Percentiles rank a stretch among this genome's conserved stretches.
These are phyloP conservation scores for Penicillium steckii DNA, from an alignment of 495 filamentous ascomycete species.

Conservation along the genomic window DNA sequence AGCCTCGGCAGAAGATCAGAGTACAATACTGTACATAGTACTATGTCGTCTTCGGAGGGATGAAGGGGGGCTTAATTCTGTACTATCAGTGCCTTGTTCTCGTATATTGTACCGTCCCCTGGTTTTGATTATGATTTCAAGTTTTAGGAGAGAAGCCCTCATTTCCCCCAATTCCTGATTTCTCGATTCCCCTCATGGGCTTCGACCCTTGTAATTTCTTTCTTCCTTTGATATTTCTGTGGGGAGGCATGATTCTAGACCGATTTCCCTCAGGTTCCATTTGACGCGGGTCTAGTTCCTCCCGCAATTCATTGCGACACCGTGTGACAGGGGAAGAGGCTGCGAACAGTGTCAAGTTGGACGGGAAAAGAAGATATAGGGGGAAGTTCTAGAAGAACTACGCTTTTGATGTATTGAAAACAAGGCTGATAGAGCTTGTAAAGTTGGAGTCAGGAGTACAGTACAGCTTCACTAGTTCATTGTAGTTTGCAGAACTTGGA, in stretches of 20 bases:
- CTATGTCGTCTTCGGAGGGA: too few relatives aligned
- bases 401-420: neutral
- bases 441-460: too few relatives aligned
- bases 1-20: too few relatives aligned
- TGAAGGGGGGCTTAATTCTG: too few relatives aligned
- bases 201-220: neutral
- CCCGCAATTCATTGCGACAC: slow-evolving; percentile 11
- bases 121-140: too few relatives aligned
- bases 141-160: too few relatives aligned
- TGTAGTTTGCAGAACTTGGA: too few relatives aligned
- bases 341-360: slow-evolving; percentile 17
- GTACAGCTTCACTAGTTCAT: too few relatives aligned
- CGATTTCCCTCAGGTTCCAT: slow-evolving; percentile 24
- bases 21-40: too few relatives aligned
- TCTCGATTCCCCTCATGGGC: neutral
- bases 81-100: too few relatives aligned
- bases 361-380: slow-evolving; percentile 4
- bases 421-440: neutral
- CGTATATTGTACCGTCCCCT: too few relatives aligned
- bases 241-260: slow-evolving; percentile 21
- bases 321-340: slow-evolving; percentile 4
- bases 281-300: slow-evolving; percentile 18
- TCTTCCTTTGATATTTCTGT: neutral
- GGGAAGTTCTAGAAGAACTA: slow-evolving; percentile 13
- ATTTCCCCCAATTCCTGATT: neutral